Evolutionary conservation across 208 protist genomes (phyloP), one percentile per base, ranked within the genome.

Genomic region (Sergeia podlipaevii): DNA sequence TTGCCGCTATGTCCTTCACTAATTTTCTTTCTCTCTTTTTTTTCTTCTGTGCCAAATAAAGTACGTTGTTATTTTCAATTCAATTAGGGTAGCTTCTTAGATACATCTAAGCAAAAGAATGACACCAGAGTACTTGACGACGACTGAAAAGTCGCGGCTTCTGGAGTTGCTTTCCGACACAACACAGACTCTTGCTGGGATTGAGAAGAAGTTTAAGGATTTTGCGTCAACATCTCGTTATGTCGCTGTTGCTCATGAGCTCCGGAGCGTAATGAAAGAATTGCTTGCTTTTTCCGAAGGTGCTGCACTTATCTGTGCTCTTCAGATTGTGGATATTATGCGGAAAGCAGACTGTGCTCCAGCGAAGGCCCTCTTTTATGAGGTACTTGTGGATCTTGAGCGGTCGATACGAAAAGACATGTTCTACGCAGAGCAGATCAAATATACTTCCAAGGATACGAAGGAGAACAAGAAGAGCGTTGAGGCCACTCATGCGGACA

Each of bases 371-470:
- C 50, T 75, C 1, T 79, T 91, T 33, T 91, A 76, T 60, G 79
- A 65, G 39, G 65, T 83, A 17, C 48, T 91, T 15, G 55, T 87
- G 43, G 72, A 91, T 20, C 53, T 91, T 46, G 83, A 91, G 39
- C 64, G 55, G 18, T 69, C 62, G 4, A 74, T 91, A 57, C 53
- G 78, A 11, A 61, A 82, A 37, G 83, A 91, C 56, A 71, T 87
- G 60, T 80, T 76, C 54, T 26, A 77, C 11, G 48, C 62, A 18
- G 76, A 91, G 60, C 71, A 87, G 54, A 80, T 82, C 37, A 87
- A 91, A 52, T 91, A 86, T 39, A 54, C 70, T 18, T 70, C 75
- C 11, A 91, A 87, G 60, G 76, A 91, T 26, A 38, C 64, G 26
- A 88, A 91, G 50, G 80, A 92, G 32, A 60, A 45, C 20, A 84